phyloP scores from a whole-genome alignment of 805 yeast species.

The Lipomyces sp. region DNA sequence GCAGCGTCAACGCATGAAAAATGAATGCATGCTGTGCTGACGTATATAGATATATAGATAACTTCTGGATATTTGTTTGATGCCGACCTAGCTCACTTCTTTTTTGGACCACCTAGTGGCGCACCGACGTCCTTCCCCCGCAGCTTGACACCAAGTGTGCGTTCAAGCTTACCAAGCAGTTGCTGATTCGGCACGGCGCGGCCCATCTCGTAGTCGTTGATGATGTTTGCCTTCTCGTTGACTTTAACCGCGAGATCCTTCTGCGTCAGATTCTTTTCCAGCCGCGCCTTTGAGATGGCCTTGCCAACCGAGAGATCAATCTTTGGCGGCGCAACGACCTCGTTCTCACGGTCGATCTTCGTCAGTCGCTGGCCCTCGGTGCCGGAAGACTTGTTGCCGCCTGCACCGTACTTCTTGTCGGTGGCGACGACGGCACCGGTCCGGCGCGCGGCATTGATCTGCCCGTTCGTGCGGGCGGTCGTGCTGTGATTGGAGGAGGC shows the following conservation, averaged over 20 bases:
- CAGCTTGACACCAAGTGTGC: slow-evolving; percentile 89
- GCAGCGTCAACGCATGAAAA: too few species aligned
- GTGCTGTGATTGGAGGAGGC: slow-evolving; percentile 76
- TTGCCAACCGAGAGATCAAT: slow-evolving; percentile 81
- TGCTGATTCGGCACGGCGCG: slow-evolving; percentile 97
- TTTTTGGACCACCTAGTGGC: slow-evolving; percentile 58
- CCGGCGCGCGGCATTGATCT: slow-evolving; percentile 92
- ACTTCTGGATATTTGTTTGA: too few species aligned
- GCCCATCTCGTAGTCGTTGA: slow-evolving; percentile 96
- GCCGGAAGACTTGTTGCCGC: slow-evolving; percentile 57
- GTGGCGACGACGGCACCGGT: slow-evolving; percentile 82
- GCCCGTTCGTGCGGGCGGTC: slow-evolving; percentile 74
- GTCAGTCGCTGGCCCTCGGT: slow-evolving; percentile 95
- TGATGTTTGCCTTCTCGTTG: slow-evolving; percentile 92
- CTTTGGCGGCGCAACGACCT: slow-evolving; percentile 88
- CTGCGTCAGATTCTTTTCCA: slow-evolving; percentile 84
- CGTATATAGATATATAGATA: too few species aligned
- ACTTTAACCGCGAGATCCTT: slow-evolving; percentile 94
- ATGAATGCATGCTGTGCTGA: too few species aligned
- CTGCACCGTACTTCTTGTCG: slow-evolving; percentile 82
- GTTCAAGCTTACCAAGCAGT: slow-evolving; percentile 83
- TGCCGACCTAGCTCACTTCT: too few species aligned
- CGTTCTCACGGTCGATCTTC: slow-evolving; percentile 88
- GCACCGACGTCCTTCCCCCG: slow-evolving; percentile 95
- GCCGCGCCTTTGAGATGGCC: slow-evolving; percentile 79